Base-by-base conservation (phyloP, 345 rosid species). In the Pseudoturritis turrita region DNA sequence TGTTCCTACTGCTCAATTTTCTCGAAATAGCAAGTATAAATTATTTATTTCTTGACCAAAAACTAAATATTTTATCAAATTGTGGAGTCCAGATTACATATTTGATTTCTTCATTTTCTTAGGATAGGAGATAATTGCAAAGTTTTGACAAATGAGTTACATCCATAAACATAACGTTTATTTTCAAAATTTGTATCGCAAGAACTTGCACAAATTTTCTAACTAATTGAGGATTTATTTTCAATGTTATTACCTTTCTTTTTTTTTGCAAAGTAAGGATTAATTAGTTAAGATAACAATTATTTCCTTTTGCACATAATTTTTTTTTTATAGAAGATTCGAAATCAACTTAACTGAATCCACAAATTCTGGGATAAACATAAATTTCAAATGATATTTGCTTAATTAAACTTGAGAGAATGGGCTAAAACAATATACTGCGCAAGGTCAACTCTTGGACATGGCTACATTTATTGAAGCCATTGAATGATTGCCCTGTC, bases 391-490 rank as follows among this genome's bases (percentile, higher is more conserved):
- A 37, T 39, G 21, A 54, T 17, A 14, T 19, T 33, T 29, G 6
- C 25, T 10, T 55, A 2, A 31, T 55, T 10, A 31, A 55, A 17
- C 4, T 55, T 18, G 28, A 57, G 63, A 58, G 35, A 21, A 58
- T 21, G 18, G 15, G 45, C 14, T 19, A 21, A 37, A 12, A 36
- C 17, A 58, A 19, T 23, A 28, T 28, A 14, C 17, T 3, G 0
- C 1, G 45, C 11, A 58, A 37, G 7, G 15, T 54, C 71, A 54
- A 19, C 33, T 4, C 12, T 57, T 23, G 45, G 74, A 58, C 59
- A 58, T 47, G 74, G 66, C 66, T 36, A 29, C 58, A 70, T 58
- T 70, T 47, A 70, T 17, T 37, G 15, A 21, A 58, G 49, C 36
- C 40, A 58, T 66, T 58, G 74, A 58, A 68, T 31, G 63, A 43